Evolutionary conservation across 352 stramenopile genomes (phyloP).

Genomic region (Phytophthora cactorum): DNA sequence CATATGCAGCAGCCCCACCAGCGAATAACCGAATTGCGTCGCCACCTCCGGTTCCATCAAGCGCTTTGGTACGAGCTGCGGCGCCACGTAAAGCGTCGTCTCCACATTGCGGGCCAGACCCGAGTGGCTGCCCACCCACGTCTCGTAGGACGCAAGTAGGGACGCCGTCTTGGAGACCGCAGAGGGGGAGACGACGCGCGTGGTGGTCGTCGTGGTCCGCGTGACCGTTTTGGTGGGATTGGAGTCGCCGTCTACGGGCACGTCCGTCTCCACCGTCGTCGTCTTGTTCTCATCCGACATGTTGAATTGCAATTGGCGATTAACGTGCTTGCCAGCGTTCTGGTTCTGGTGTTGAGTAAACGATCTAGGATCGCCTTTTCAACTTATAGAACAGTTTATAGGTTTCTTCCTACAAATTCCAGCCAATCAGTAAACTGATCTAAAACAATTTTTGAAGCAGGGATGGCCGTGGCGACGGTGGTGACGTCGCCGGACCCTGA

Average conservation of each 20-base stretch:
- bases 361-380: conserved; percentile 6
- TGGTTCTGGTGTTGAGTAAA: conserved; percentile 16
- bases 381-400: neutral
- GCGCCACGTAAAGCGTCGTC: conserved; percentile 78
- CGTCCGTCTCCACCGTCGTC: conserved; percentile 26
- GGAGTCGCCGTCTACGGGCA: conserved; percentile 16
- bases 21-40: conserved; percentile 78
- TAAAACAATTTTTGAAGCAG: too few relatives aligned
- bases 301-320: conserved; percentile 1
- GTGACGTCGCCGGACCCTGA: conserved; percentile 16
- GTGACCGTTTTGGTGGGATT: conserved; percentile 13
- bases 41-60: conserved; percentile 68
- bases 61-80: conserved; percentile 78
- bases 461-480: conserved; percentile 14
- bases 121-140: conserved; percentile 67
- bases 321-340: too few relatives aligned
- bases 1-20: conserved; percentile 76
- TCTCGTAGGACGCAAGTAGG: conserved; percentile 62
- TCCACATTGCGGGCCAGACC: conserved; percentile 77
- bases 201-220: conserved; percentile 15
- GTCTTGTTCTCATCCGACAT: conserved; percentile 30
- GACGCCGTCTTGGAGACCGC: conserved; percentile 16
- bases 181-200: conserved; percentile 1
- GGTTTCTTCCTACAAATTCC: neutral
- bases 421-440: neutral